Evolutionary conservation across 495 filamentous ascomycete genomes (phyloP).

Genomic region (Podospora appendiculata): DNA sequence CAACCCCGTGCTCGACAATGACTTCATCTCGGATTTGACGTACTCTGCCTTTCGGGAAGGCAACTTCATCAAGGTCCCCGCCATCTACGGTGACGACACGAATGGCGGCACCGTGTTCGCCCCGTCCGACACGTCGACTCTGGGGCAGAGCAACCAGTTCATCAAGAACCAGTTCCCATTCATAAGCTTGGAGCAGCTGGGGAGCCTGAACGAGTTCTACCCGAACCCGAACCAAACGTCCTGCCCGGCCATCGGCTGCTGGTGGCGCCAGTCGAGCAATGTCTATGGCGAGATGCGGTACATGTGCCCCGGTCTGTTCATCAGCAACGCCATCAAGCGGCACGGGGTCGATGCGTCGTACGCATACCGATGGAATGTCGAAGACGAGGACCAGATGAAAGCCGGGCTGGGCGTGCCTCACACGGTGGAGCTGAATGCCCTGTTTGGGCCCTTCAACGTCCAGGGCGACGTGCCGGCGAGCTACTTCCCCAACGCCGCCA

Average conservation of each 20-base stretch:
- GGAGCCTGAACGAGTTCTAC: slow-evolving; percentile 51
- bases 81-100: slow-evolving; percentile 63
- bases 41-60: slow-evolving; percentile 50
- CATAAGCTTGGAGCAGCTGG: slow-evolving; percentile 44
- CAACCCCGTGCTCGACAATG: slow-evolving; percentile 52
- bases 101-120: slow-evolving; percentile 65
- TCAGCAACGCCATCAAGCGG: slow-evolving; percentile 37
- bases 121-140: slow-evolving; percentile 37
- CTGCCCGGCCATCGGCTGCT: slow-evolving; percentile 38
- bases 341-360: slow-evolving; percentile 36
- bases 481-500: slow-evolving; percentile 41
- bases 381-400: slow-evolving; percentile 37
- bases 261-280: slow-evolving; percentile 52
- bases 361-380: slow-evolving; percentile 63
- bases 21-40: slow-evolving; percentile 51
- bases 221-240: slow-evolving; percentile 31
- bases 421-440: slow-evolving; percentile 52
- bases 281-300: slow-evolving; percentile 72
- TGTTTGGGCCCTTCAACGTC: slow-evolving; percentile 43
- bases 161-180: slow-evolving; percentile 56
- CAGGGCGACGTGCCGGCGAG: slow-evolving; percentile 35
- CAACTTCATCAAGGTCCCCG: slow-evolving; percentile 58
- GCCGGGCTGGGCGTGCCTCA: slow-evolving; percentile 55
- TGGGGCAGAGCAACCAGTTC: slow-evolving; percentile 46
- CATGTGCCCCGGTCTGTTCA: slow-evolving; percentile 56